Evolutionary conservation across 371 early-diverging fungal genomes (phyloP).

Genomic region (Sanchytrium tribonematis): DNA sequence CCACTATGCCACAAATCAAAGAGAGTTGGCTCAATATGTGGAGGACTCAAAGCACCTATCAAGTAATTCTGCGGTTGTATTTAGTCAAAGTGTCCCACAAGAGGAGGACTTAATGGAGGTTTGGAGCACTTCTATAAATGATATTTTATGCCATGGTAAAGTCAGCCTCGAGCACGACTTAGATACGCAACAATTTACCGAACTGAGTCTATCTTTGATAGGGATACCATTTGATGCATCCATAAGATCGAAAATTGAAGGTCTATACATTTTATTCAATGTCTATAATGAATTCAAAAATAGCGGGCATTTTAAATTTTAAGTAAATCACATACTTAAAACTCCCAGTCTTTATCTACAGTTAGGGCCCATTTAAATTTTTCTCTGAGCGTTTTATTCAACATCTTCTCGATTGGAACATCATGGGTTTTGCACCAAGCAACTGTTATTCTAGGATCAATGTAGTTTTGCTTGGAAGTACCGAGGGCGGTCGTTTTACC

Average conservation of each 20-base stretch:
- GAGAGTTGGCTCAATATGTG: not conserved
- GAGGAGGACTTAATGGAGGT: not conserved
- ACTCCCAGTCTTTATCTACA: slow-evolving; percentile 34
- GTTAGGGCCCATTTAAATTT: slow-evolving; percentile 88
- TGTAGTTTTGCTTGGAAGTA: slow-evolving; percentile 93
- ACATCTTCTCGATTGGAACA: slow-evolving; percentile 74
- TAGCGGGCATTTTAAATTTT: not conserved
- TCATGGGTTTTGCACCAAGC: slow-evolving; percentile 66
- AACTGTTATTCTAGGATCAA: slow-evolving; percentile 79
- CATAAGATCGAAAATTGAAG: not conserved
- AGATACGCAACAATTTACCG: not conserved
- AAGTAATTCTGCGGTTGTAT: not conserved
- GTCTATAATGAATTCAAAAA: not conserved
- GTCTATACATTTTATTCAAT: not conserved
- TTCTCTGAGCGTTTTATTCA: slow-evolving; percentile 52
- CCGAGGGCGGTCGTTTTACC: slow-evolving; percentile 83
- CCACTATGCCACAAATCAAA: not conserved
- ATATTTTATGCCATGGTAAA: not conserved
- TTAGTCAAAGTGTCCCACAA: not conserved
- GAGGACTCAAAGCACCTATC: not conserved
- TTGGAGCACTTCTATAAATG: not conserved
- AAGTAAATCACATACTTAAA: not conserved
- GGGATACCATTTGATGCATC: not conserved
- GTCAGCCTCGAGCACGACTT: not conserved
- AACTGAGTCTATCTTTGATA: not conserved